Conservation (phyloP, 371 early-diverging fungal genomes). For the Enteropsectra breve region DNA sequence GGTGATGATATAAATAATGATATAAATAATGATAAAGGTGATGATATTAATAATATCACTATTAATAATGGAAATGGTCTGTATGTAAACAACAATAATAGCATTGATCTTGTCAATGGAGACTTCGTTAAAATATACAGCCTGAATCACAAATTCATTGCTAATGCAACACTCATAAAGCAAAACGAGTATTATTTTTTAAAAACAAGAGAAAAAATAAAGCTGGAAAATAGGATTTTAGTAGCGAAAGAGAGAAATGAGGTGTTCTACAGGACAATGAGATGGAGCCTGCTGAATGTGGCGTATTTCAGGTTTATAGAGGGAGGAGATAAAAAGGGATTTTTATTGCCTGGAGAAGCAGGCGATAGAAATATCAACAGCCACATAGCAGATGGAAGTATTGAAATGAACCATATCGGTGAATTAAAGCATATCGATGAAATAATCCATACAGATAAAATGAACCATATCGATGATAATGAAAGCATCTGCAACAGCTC, state of each 20-base stretch:
- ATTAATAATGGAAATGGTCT: neutral
- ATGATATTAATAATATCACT: too few species aligned
- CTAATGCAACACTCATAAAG: conserved; percentile 15
- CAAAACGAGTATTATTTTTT: conserved; percentile 19
- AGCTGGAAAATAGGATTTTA: conserved; percentile 24
- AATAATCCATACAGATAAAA: too few species aligned
- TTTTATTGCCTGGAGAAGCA: conserved; percentile 1
- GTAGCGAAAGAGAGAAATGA: conserved; percentile 19
- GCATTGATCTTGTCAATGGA: neutral
- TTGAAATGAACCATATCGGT: too few species aligned
- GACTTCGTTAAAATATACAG: conserved; percentile 22
- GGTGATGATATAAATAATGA: too few species aligned
- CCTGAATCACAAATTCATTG: conserved; percentile 1
- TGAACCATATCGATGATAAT: too few species aligned
- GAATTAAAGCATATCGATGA: too few species aligned
- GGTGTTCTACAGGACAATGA: conserved; percentile 39
- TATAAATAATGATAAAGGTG: too few species aligned
- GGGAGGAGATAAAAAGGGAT: too few species aligned
- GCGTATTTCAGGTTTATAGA: too few species aligned
- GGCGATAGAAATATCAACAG: too few species aligned
- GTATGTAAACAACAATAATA: neutral
- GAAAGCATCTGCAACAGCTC: too few species aligned
- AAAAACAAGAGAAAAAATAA: conserved; percentile 32
- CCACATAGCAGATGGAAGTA: too few species aligned
- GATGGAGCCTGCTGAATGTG: conserved; percentile 36